Evolutionary conservation across 768 basidiomycete genomes (phyloP), one percentile per base, ranked within the genome.

Genomic region (Lactarius indigo): DNA sequence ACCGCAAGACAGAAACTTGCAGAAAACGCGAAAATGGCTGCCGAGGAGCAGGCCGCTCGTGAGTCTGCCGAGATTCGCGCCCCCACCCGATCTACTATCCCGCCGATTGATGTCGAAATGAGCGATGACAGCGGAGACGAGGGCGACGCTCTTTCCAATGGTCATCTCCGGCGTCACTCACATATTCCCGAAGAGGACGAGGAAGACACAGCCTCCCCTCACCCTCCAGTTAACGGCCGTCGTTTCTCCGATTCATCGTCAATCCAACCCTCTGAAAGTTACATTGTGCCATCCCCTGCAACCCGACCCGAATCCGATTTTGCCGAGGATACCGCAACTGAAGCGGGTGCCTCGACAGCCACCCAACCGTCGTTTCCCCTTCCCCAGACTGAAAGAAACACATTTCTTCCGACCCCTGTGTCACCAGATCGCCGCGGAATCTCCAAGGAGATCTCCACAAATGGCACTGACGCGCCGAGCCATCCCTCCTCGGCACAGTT

Each of bases 101-200:
- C 88, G 8, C 90, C 91, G 3, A 90, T 91, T 54, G 82, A 87
- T 31, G 85, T 89, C 31, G 90, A 92, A 73, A 62, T 91, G 71
- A 91, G 90, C 70, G 91, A 92, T 74, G 90, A 91, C 74, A 91
- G 90, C 69, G 91, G 90, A n/a, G 84, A 82, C 26, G 88, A 90
- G 63, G 84, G 83, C 0, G 84, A 80, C 1, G 72, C 66, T 17
- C 47, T 59, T 20, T 35, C 42, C 5, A 47, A 58, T 50, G 56
- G 56, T 20, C 65, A 31, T 41, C 42, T 18, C 41, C 52, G 56
- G 3, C 60, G 50, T 3, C 86, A 89, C 71, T 83, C 87, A 18
- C 80, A 84, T 69, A 91, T 90, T 30, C 79, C 84, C 23, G 90
- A 92, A 73, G 89, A 89, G 69, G 88, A 90, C 18, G 90, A 91